Percentiles rank a stretch among this genome's conserved stretches.
phyloP scores from a whole-genome alignment of 192 early-diverging fungal species.

The Physocladia obscura region DNA sequence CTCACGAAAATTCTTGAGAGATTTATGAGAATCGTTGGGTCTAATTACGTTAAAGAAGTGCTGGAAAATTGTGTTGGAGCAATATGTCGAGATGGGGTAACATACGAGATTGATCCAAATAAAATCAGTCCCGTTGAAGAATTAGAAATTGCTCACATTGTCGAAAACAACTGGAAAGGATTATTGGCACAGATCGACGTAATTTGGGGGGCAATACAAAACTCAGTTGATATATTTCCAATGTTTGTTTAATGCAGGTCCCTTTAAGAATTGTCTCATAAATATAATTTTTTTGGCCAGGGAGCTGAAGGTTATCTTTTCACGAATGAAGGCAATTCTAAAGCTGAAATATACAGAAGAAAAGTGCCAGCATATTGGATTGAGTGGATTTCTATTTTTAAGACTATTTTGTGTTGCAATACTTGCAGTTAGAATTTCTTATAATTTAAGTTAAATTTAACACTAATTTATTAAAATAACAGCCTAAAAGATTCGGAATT shows the following conservation, averaged over 20 bases:
- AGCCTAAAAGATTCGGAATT: slow-evolving; percentile 54
- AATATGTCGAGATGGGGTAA: not conserved
- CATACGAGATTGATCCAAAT: slow-evolving; percentile 18
- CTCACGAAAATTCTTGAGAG: slow-evolving; percentile 58
- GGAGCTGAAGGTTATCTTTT: slow-evolving; percentile 19
- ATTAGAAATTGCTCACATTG: slow-evolving; percentile 23
- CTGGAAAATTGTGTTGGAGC: slow-evolving; percentile 35
- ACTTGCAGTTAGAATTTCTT: slow-evolving; percentile 35
- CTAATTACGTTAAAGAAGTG: slow-evolving; percentile 44
- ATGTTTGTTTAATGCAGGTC: slow-evolving; percentile 14
- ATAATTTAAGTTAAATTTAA: slow-evolving; percentile 7
- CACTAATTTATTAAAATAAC: slow-evolving; percentile 2
- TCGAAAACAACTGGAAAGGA: slow-evolving; percentile 32
- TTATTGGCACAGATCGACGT: slow-evolving; percentile 30
- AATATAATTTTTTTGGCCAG: not conserved
- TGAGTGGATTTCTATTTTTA: slow-evolving; percentile 61
- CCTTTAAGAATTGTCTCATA: slow-evolving; percentile 22
- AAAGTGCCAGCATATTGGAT: slow-evolving; percentile 43
- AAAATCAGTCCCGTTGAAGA: slow-evolving; percentile 27
- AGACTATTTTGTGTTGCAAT: slow-evolving; percentile 63
- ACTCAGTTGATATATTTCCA: slow-evolving; percentile 36
- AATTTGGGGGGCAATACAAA: slow-evolving; percentile 46
- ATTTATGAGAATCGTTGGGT: slow-evolving; percentile 57
- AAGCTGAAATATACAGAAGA: slow-evolving; percentile 15
- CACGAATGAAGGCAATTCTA: slow-evolving; percentile 14